phyloP scores from a whole-genome alignment of 345 rosid genomes.

The Mallotus nudiflorus region DNA sequence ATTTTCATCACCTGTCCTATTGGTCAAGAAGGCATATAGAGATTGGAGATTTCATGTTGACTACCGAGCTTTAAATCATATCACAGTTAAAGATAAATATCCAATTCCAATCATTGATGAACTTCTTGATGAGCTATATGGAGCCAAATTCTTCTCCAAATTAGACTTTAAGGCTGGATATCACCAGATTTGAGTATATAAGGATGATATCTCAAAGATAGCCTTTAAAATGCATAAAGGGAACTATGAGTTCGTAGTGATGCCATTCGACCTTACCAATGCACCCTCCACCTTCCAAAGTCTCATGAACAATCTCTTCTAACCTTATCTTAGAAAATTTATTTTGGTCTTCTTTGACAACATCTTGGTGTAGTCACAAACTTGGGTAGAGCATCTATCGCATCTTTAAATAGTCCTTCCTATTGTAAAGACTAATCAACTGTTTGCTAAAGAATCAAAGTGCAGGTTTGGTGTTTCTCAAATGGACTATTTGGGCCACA shows the following conservation, averaged over 20 bases:
- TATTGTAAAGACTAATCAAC: no score
- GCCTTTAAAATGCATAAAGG: neutral
- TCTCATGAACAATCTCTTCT: neutral
- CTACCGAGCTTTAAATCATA: no score
- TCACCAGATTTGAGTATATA: neutral
- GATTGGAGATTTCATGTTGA: neutral
- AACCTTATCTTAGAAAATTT: no score
- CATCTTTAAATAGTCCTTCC: no score
- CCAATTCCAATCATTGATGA: neutral
- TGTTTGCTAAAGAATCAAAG: neutral
- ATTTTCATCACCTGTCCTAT: neutral
- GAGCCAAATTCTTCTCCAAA: neutral
- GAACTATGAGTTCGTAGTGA: neutral
- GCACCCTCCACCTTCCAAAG: conserved; percentile 1
- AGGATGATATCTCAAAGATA: neutral
- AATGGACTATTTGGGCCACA: no score
- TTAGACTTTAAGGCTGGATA: neutral
- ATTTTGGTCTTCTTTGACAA: neutral
- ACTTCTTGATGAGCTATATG: neutral
- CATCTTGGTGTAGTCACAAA: neutral
- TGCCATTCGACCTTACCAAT: neutral
- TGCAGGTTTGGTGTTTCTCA: no score
- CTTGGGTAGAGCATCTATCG: neutral
- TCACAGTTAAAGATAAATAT: neutral
- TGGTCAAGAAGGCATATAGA: neutral